Evolutionary conservation across 345 rosid genomes (phyloP).

Genomic region (Theobroma cacao): DNA sequence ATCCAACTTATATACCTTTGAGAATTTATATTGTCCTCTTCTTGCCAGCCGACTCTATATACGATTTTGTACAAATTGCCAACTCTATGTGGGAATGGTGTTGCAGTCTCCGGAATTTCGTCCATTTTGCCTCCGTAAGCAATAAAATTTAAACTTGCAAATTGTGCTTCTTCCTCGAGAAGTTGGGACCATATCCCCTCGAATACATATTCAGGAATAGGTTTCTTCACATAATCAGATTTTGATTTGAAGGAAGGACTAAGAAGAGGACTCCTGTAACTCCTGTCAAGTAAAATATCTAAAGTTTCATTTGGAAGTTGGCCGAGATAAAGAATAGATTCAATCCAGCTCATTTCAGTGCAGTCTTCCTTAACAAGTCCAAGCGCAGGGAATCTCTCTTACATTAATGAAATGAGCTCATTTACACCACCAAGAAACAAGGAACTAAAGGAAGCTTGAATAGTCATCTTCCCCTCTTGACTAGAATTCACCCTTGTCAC

Average conservation of each 20-base stretch:
- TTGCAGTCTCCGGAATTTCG: constrained; percentile 1
- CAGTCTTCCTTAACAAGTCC: neutral
- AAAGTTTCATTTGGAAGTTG: neutral
- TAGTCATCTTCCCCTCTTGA: neutral
- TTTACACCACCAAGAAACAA: neutral
- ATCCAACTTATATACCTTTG: no score
- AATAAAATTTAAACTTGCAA: neutral
- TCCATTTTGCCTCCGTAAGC: neutral
- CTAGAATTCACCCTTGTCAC: neutral
- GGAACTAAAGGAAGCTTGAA: neutral
- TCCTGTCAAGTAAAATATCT: neutral
- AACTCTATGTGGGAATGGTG: neutral
- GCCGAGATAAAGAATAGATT: neutral
- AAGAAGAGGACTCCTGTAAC: neutral
- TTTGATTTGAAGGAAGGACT: neutral
- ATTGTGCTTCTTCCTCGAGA: neutral
- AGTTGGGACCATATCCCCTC: constrained; percentile 1
- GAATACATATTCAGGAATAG: neutral
- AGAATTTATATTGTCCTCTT: neutral
- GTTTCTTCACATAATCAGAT: neutral
- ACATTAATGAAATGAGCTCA: neutral
- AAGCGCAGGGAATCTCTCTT: neutral
- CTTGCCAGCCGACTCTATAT: neutral
- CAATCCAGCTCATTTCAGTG: neutral
- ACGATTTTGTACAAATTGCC: neutral